Evolutionary conservation across 2,329 filamentous ascomycete species (phyloP).

Genomic region (Ambrosiella beaveri): DNA sequence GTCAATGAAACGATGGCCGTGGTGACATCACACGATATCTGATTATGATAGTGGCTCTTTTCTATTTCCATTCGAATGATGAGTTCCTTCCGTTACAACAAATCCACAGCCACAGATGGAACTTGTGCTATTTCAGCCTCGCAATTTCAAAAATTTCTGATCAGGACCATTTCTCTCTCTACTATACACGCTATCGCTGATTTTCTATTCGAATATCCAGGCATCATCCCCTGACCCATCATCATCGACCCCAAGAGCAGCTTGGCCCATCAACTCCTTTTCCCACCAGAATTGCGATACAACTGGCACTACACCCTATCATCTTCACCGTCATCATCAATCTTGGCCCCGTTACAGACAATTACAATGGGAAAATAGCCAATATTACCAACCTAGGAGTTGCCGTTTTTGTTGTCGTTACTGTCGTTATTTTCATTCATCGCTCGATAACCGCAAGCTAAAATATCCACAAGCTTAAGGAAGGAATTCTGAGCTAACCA

Average conservation of each 20-base stretch:
- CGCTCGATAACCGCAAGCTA: background rate
- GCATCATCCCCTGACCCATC: background rate
- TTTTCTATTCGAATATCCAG: background rate
- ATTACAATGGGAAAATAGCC: too few species aligned
- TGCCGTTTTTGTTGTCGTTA: background rate
- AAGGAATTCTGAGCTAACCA: background rate
- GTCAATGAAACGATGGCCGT: too few species aligned
- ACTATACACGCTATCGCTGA: background rate
- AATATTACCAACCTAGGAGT: background rate
- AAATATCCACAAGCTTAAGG: background rate
- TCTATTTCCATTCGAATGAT: too few species aligned
- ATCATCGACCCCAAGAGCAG: background rate
- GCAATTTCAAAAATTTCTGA: background rate
- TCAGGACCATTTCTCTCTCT: background rate
- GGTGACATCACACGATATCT: too few species aligned
- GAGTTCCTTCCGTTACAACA: background rate
- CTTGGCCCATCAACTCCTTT: background rate
- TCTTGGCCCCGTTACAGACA: too few species aligned
- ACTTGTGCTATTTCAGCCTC: background rate
- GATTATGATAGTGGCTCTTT: too few species aligned
- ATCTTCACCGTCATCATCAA: background rate
- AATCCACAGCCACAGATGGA: background rate
- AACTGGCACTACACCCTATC: background rate
- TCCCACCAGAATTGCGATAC: background rate
- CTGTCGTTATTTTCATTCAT: background rate